phyloP scores from a whole-genome alignment of 23 red algal species.

The Gracilaria domingensis region DNA sequence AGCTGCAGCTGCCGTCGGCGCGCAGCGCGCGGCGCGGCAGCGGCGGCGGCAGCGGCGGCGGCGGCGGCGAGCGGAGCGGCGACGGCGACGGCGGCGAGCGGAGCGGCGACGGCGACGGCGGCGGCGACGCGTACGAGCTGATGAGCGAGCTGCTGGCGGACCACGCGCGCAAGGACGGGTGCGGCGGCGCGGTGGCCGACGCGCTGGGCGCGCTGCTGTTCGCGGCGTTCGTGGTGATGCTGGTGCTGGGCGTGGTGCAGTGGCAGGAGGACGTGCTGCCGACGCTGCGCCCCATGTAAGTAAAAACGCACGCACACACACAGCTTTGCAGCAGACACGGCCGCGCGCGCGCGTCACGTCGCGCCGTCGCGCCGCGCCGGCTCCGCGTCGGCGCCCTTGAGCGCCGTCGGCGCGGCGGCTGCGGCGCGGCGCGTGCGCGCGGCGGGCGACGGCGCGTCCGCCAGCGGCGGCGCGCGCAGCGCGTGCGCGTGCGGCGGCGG shows the following conservation, averaged over 20 bases:
- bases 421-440: not conserved
- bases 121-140: not conserved
- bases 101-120: not conserved
- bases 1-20: constrained; percentile 20
- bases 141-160: constrained; percentile 9
- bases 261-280: constrained; percentile 57
- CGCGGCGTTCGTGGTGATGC: constrained; percentile 44
- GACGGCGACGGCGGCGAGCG: not conserved
- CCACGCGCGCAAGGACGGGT: not conserved
- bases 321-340: too few relatives aligned
- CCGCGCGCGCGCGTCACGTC: not conserved
- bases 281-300: constrained; percentile 29
- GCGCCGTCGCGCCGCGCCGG: too few relatives aligned
- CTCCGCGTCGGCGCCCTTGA: too few relatives aligned
- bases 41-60: not conserved
- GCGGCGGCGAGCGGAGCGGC: not conserved
- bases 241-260: constrained; percentile 43
- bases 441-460: not conserved
- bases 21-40: not conserved
- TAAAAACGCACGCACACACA: too few relatives aligned
- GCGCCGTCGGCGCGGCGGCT: too few relatives aligned
- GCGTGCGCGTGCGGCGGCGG: too few relatives aligned
- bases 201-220: constrained; percentile 40
- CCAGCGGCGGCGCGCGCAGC: too few relatives aligned
- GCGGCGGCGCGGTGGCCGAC: not conserved